Evolutionary conservation across 2,329 filamentous ascomycete species (phyloP).

Genomic region (Bipolaris bicolor): DNA sequence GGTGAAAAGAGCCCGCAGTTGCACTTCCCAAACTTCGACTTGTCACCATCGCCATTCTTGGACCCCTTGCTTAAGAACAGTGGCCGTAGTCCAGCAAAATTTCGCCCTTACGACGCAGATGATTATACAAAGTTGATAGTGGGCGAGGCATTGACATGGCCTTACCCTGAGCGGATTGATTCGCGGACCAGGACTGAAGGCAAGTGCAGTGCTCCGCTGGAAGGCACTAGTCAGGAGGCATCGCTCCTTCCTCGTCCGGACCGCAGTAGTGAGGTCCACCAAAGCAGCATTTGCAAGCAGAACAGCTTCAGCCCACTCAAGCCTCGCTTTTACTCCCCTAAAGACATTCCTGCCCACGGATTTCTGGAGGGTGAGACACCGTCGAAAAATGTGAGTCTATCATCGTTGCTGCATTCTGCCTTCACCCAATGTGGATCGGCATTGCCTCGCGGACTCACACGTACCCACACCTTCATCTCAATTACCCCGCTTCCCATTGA

Average conservation of each 20-base stretch:
- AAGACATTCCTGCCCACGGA: constrained; percentile 23
- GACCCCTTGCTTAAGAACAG: constrained; percentile 15
- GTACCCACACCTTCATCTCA: constrained; percentile 15
- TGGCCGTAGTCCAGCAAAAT: constrained; percentile 33
- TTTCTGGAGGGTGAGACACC: constrained; percentile 32
- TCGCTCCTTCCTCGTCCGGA: constrained; percentile 17
- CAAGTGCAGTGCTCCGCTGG: constrained; percentile 16
- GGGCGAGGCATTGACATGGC: constrained; percentile 27
- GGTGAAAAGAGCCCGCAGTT: constrained; percentile 15
- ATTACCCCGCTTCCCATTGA: constrained; percentile 1
- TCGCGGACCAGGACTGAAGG: constrained; percentile 13
- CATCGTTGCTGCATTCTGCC: constrained; percentile 20
- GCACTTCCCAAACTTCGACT: constrained; percentile 23
- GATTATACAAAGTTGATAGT: constrained; percentile 40
- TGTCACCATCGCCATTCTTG: constrained; percentile 20
- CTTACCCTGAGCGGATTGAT: constrained; percentile 17
- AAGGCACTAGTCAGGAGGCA: constrained; percentile 5
- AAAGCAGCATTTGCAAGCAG: constrained; percentile 10
- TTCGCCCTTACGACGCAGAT: constrained; percentile 28
- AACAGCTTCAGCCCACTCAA: constrained; percentile 19
- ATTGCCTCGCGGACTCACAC: constrained; percentile 4
- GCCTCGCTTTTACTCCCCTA: constrained; percentile 43
- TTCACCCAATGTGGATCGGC: constrained; percentile 10
- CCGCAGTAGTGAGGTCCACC: constrained; percentile 25
- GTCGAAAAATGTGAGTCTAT: constrained; percentile 42